These are phyloP conservation scores for Candida incommunis DNA, from an alignment of 805 yeast species.

Conservation along the genomic window DNA sequence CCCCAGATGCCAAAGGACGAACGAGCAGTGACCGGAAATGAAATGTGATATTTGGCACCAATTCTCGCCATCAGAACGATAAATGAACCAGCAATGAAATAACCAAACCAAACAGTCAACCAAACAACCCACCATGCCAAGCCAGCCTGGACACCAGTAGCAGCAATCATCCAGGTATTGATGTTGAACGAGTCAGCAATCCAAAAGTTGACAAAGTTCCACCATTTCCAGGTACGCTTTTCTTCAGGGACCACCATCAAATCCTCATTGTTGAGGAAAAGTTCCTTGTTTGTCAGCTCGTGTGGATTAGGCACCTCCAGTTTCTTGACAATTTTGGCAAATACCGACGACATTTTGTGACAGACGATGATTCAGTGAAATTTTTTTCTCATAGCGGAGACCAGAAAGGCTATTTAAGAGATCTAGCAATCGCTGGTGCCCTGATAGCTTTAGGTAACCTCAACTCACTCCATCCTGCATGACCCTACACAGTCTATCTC, in stretches of 20 bases:
- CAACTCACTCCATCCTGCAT: too few species aligned
- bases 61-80: constrained; percentile 61
- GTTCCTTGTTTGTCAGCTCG: constrained; percentile 39
- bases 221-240: constrained; percentile 80
- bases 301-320: constrained; percentile 20
- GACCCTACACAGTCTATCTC: too few species aligned
- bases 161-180: constrained; percentile 84
- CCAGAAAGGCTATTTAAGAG: too few species aligned
- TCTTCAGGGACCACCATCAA: constrained; percentile 32
- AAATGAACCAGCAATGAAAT: constrained; percentile 52
- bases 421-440: too few species aligned
- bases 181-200: constrained; percentile 80
- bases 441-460: too few species aligned
- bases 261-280: constrained; percentile 62
- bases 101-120: constrained; percentile 82
- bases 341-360: too few species aligned
- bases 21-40: constrained; percentile 74
- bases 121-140: constrained; percentile 86
- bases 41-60: constrained; percentile 67
- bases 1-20: constrained; percentile 82
- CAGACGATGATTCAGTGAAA: too few species aligned
- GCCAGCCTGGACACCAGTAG: constrained; percentile 68
- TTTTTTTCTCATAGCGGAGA: too few species aligned
- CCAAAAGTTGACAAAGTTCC: constrained; percentile 70
- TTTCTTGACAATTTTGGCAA: background rate